phyloP scores from a whole-genome alignment of 805 yeast species.

The Zygoascus biomembranicola region DNA sequence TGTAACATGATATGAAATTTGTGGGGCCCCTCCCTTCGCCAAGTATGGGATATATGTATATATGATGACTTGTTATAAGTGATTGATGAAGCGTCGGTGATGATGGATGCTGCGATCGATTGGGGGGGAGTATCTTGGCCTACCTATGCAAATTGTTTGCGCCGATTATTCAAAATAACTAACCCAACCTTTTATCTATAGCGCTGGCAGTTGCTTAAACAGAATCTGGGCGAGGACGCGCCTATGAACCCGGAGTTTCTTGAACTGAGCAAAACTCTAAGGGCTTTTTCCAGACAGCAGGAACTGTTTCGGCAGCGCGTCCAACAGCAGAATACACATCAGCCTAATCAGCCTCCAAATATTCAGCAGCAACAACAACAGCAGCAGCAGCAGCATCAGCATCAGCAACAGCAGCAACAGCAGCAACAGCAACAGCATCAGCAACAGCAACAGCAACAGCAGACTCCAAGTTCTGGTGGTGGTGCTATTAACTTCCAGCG shows the following conservation, averaged over 20 bases:
- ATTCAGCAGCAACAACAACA: slow-evolving; percentile 15
- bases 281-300: slow-evolving; percentile 34
- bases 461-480: background rate
- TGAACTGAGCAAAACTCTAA: slow-evolving; percentile 44
- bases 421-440: slow-evolving; percentile 13
- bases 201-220: slow-evolving; percentile 53
- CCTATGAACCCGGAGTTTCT: slow-evolving; percentile 51
- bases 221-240: slow-evolving; percentile 41
- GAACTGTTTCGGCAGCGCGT: slow-evolving; percentile 28
- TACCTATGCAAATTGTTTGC: too few relatives aligned
- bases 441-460: slow-evolving; percentile 5
- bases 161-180: background rate
- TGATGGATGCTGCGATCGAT: too few relatives aligned
- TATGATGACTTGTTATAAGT: too few relatives aligned
- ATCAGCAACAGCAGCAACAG: slow-evolving; percentile 5
- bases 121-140: too few relatives aligned
- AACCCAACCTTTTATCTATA: slow-evolving; percentile 9
- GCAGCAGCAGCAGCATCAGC: slow-evolving; percentile 8
- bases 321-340: slow-evolving; percentile 22
- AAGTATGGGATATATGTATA: too few relatives aligned
- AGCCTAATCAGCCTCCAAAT: slow-evolving; percentile 4
- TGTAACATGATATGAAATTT: slow-evolving; percentile 11
- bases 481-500: background rate
- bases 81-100: too few relatives aligned
- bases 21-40: too few relatives aligned